These are phyloP conservation scores for Aspergillus ochraceus DNA, from an alignment of 2,329 filamentous ascomycete genomes.

Conservation along the genomic window DNA sequence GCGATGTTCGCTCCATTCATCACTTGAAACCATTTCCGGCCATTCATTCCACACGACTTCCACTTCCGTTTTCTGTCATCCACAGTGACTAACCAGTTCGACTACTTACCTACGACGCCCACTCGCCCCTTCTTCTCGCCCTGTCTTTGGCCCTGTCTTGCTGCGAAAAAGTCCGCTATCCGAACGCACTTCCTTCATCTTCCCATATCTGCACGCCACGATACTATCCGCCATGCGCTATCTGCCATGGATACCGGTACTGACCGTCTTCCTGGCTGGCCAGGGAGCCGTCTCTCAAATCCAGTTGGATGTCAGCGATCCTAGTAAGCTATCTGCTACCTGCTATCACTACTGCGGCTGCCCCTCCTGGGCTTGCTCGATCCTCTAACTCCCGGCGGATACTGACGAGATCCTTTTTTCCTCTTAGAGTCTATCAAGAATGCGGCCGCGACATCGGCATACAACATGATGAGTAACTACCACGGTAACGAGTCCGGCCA, in stretches of 20 bases:
- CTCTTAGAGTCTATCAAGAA: slow-evolving; percentile 33
- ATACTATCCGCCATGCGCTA: not conserved
- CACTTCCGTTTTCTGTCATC: not conserved
- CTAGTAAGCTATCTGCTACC: slow-evolving; percentile 11
- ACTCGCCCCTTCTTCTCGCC: not conserved
- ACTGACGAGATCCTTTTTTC: slow-evolving; percentile 3
- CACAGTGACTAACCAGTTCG: not conserved
- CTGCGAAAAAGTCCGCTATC: not conserved
- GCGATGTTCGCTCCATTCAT: not conserved
- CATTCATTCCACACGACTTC: not conserved
- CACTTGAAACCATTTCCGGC: not conserved
- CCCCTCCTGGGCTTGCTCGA: not conserved
- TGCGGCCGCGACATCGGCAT: slow-evolving; percentile 36
- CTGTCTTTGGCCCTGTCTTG: not conserved
- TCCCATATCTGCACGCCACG: not conserved
- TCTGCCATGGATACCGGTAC: slow-evolving; percentile 8
- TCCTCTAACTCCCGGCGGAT: not conserved
- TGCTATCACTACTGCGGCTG: not conserved
- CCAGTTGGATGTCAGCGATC: slow-evolving; percentile 22
- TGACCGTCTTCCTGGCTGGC: slow-evolving; percentile 11
- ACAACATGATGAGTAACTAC: slow-evolving; percentile 42
- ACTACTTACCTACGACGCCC: not conserved
- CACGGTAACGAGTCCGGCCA: slow-evolving; percentile 37
- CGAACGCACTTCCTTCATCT: not conserved
- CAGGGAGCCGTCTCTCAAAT: slow-evolving; percentile 14